phyloP scores from a whole-genome alignment of 2,329 filamentous ascomycete species.

The Colletotrichum lupini region DNA sequence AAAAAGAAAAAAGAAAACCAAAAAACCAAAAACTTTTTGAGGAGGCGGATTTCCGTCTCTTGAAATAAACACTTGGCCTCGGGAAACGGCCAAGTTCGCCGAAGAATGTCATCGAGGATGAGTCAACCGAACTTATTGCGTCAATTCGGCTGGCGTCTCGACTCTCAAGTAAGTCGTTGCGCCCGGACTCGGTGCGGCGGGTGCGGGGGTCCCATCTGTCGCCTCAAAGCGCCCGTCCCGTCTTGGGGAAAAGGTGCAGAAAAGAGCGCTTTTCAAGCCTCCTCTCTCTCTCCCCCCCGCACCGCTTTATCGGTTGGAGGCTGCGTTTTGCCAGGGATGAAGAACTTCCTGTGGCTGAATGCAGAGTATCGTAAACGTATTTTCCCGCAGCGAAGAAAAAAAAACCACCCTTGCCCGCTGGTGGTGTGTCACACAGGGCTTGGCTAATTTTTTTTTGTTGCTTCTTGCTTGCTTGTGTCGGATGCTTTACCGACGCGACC shows the following conservation, averaged over 20 bases:
- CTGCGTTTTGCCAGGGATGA: slow-evolving; percentile 27
- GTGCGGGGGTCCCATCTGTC: neutral
- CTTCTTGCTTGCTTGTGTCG: neutral
- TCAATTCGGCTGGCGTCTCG: slow-evolving; percentile 21
- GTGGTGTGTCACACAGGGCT: slow-evolving; percentile 28
- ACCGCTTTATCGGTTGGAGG: slow-evolving; percentile 15
- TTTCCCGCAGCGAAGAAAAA: slow-evolving; percentile 8
- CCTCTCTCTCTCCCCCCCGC: neutral
- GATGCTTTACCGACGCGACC: slow-evolving; percentile 6
- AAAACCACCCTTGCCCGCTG: neutral
- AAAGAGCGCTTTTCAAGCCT: neutral
- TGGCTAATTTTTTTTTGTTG: neutral
- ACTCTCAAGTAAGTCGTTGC: neutral
- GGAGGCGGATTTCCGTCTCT: neutral
- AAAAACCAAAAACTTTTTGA: neutral
- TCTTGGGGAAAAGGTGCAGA: neutral
- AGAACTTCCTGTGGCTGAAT: slow-evolving; percentile 30
- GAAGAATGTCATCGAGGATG: slow-evolving; percentile 17
- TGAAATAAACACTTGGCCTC: slow-evolving; percentile 10
- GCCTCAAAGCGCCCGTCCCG: neutral
- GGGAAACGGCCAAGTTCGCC: neutral
- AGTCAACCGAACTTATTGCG: slow-evolving; percentile 21
- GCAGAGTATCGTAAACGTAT: slow-evolving; percentile 29
- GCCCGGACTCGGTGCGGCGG: slow-evolving; percentile 14
- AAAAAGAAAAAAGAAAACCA: too few species aligned